Conservation (phyloP, 805 yeast genomes). For the Wickerhamomyces mucosus region DNA sequence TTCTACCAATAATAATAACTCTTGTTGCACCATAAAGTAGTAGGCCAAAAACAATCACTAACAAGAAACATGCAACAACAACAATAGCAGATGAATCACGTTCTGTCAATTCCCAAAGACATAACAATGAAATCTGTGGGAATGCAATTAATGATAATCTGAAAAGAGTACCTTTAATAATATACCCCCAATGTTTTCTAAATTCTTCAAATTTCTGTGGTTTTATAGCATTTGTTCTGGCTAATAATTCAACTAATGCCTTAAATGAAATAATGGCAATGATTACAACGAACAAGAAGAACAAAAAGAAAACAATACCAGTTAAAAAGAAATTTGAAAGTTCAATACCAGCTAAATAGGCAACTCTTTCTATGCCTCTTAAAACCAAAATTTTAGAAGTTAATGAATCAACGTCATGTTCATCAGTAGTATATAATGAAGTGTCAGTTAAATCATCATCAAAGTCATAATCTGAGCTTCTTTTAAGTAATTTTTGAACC, state of each 20-base stretch:
- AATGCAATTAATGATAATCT: slow-evolving; percentile 76
- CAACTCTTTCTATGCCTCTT: slow-evolving; percentile 88
- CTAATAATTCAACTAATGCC: slow-evolving; percentile 54
- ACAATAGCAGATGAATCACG: slow-evolving; percentile 78
- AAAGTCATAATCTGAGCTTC: slow-evolving; percentile 30
- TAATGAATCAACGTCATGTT: slow-evolving; percentile 45
- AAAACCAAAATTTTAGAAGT: slow-evolving; percentile 67
- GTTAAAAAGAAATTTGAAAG: slow-evolving; percentile 81
- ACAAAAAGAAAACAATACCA: slow-evolving; percentile 72
- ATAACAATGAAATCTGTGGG: slow-evolving; percentile 75
- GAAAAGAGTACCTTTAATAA: slow-evolving; percentile 82
- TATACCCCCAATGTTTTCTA: slow-evolving; percentile 74
- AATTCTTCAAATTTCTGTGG: slow-evolving; percentile 62
- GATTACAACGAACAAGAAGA: slow-evolving; percentile 57
- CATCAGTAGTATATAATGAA: slow-evolving; percentile 58
- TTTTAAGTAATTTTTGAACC: slow-evolving; percentile 16
- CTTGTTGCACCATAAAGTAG: slow-evolving; percentile 64
- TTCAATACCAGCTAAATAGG: slow-evolving; percentile 78
- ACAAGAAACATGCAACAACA: slow-evolving; percentile 67
- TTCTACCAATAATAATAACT: slow-evolving; percentile 66
- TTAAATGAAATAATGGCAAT: slow-evolving; percentile 54
- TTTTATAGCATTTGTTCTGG: slow-evolving; percentile 47
- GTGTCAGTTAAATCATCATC: slow-evolving; percentile 40
- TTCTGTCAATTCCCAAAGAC: slow-evolving; percentile 83
- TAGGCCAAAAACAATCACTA: slow-evolving; percentile 47